Evolutionary conservation across 257 asterid species (phyloP).

Genomic region (Ophiorrhiza pumila): DNA sequence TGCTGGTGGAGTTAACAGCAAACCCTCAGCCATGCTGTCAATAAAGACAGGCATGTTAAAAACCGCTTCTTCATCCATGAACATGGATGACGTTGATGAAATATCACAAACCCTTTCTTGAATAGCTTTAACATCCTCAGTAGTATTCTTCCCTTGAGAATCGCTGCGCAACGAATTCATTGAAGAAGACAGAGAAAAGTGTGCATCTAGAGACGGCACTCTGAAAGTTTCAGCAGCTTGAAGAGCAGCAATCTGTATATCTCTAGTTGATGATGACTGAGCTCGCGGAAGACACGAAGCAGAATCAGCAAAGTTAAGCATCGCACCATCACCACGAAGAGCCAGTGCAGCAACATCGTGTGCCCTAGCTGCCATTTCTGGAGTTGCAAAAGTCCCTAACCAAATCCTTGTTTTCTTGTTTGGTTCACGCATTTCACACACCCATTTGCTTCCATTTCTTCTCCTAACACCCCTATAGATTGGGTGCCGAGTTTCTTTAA

Average conservation of each 20-base stretch:
- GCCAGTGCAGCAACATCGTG: conserved; percentile 45
- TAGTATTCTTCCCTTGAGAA: not conserved
- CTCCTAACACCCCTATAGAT: conserved; percentile 53
- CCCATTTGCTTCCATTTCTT: conserved; percentile 49
- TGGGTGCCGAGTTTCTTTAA: conserved; percentile 66
- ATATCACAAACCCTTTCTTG: not conserved
- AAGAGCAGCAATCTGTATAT: conserved; percentile 34
- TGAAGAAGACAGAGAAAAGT: conserved; percentile 2
- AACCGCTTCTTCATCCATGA: conserved; percentile 63
- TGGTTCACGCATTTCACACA: conserved; percentile 47
- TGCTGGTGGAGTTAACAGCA: conserved; percentile 72
- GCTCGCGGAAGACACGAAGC: conserved; percentile 29
- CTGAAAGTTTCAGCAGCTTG: conserved; percentile 29
- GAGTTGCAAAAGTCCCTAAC: conserved; percentile 40
- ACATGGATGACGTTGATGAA: not conserved
- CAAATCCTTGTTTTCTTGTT: conserved; percentile 37
- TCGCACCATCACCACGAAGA: conserved; percentile 28
- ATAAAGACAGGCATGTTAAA: conserved; percentile 67
- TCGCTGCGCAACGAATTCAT: not conserved
- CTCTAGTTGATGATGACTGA: conserved; percentile 26
- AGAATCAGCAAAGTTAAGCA: conserved; percentile 32
- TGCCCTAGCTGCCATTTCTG: conserved; percentile 61
- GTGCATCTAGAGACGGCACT: not conserved
- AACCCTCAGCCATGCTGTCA: conserved; percentile 82
- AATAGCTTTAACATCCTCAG: not conserved